Evolutionary conservation across 2,329 filamentous ascomycete species (phyloP).

Genomic region (Aureobasidium sp.): DNA sequence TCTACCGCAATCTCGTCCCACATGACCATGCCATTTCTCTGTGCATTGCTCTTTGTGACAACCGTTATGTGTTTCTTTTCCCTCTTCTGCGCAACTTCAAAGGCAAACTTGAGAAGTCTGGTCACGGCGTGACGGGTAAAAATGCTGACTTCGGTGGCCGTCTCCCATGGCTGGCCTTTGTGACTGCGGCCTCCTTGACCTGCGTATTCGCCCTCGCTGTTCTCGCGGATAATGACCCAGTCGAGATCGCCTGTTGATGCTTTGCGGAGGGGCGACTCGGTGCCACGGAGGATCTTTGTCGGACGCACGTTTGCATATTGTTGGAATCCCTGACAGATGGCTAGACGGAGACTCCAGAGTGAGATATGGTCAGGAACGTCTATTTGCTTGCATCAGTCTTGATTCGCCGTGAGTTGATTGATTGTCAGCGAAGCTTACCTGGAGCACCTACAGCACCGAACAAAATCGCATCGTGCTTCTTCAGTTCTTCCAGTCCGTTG

Average conservation of each 20-base stretch:
- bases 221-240: slow-evolving; percentile 60
- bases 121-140: slow-evolving; percentile 54
- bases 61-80: slow-evolving; percentile 52
- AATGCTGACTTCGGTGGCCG: slow-evolving; percentile 53
- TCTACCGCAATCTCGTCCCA: slow-evolving; percentile 55
- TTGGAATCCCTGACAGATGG: slow-evolving; percentile 47
- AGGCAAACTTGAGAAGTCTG: slow-evolving; percentile 54
- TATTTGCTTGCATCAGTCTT: slow-evolving; percentile 13
- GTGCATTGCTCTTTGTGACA: slow-evolving; percentile 58
- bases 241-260: slow-evolving; percentile 51
- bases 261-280: slow-evolving; percentile 47
- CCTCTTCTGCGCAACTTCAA: slow-evolving; percentile 49
- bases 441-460: slow-evolving; percentile 61
- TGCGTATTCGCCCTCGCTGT: slow-evolving; percentile 58
- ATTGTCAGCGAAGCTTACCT: too few species aligned
- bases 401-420: too few species aligned
- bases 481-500: slow-evolving; percentile 48
- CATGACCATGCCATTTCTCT: slow-evolving; percentile 58
- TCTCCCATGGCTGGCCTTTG: slow-evolving; percentile 49
- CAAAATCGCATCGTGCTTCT: slow-evolving; percentile 55
- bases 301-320: slow-evolving; percentile 51
- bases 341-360: slow-evolving; percentile 47
- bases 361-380: slow-evolving; percentile 50
- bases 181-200: slow-evolving; percentile 57
- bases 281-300: slow-evolving; percentile 52